A percentile compares a stretch with the other conserved stretches of the same genome.
Evolutionary conservation across 2,329 filamentous ascomycete species (phyloP).

Genomic region (Cyphellophora attinorum): DNA sequence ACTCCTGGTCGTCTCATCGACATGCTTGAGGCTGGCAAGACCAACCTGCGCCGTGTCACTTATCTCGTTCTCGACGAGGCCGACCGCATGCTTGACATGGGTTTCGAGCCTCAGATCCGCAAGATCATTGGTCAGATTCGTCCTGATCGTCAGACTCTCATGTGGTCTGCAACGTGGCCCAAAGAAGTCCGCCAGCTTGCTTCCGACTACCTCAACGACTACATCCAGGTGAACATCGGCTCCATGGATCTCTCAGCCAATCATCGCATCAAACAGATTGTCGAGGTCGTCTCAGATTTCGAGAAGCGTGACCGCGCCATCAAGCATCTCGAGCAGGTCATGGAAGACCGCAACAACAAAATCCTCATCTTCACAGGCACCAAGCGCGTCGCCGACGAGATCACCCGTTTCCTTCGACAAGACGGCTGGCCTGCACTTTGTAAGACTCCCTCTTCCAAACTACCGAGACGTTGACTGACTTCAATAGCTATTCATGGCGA

Average conservation of each 20-base stretch:
- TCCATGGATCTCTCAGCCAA: slow-evolving; percentile 94
- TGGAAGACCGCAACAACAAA: slow-evolving; percentile 95
- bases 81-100: slow-evolving; percentile 99
- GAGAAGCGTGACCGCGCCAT: slow-evolving; percentile 98
- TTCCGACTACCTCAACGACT: slow-evolving; percentile 82
- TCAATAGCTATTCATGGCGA: slow-evolving; percentile 84
- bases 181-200: slow-evolving; percentile 94
- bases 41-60: slow-evolving; percentile 93
- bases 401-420: slow-evolving; percentile 92
- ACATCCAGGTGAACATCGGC: slow-evolving; percentile 98
- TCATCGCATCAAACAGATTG: slow-evolving; percentile 94
- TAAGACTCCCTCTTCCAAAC: slow-evolving; percentile 44
- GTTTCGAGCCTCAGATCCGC: slow-evolving; percentile 98
- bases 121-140: slow-evolving; percentile 98
- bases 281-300: slow-evolving; percentile 90
- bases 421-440: slow-evolving; percentile 96
- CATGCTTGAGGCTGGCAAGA: slow-evolving; percentile 96
- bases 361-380: slow-evolving; percentile 80
- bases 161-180: slow-evolving; percentile 99
- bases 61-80: slow-evolving; percentile 98
- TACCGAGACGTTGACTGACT: slow-evolving; percentile 28
- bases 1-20: slow-evolving; percentile 97
- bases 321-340: slow-evolving; percentile 94
- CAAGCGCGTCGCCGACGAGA: slow-evolving; percentile 93
- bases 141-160: slow-evolving; percentile 95